These are phyloP conservation scores for Aspergillus kassunensis DNA, from an alignment of 495 filamentous ascomycete species.

Conservation along the genomic window DNA sequence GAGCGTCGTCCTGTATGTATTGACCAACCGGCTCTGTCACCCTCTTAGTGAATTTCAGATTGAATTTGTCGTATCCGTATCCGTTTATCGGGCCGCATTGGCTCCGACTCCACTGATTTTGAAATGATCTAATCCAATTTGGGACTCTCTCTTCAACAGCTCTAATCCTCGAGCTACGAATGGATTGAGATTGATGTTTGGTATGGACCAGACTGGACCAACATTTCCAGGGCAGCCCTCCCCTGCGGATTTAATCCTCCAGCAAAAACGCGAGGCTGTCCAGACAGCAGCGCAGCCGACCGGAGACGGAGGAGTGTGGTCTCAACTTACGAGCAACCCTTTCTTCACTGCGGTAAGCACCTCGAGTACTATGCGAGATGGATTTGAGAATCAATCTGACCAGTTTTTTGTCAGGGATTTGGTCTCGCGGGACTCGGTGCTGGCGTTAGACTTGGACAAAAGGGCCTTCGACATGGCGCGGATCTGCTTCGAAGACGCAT, in stretches of 20 bases:
- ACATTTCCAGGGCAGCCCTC: constrained; percentile 29
- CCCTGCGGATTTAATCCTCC: constrained; percentile 35
- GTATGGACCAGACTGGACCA: constrained; percentile 42
- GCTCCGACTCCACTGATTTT: constrained; percentile 22
- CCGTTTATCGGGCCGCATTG: constrained; percentile 29
- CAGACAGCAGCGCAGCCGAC: constrained; percentile 27
- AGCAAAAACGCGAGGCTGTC: constrained; percentile 36
- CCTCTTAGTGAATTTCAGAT: no score
- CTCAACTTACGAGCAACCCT: constrained; percentile 59
- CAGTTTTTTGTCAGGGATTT: constrained; percentile 51
- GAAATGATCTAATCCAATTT: background rate
- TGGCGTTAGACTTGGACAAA: constrained; percentile 68
- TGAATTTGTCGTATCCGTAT: constrained; percentile 2
- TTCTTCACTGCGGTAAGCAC: constrained; percentile 61
- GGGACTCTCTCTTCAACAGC: background rate
- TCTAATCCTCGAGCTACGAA: background rate
- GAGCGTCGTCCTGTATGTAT: no score
- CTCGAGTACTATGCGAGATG: background rate
- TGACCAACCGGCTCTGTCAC: no score
- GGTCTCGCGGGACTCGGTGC: constrained; percentile 87
- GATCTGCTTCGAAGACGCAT: constrained; percentile 74
- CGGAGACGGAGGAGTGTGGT: constrained; percentile 42
- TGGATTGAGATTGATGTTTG: constrained; percentile 11
- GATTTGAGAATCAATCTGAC: background rate
- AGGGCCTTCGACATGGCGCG: constrained; percentile 62